Evolutionary conservation across 495 filamentous ascomycete species (phyloP), one percentile per base, ranked within the genome.

Genomic region (Neurospora hispaniola): DNA sequence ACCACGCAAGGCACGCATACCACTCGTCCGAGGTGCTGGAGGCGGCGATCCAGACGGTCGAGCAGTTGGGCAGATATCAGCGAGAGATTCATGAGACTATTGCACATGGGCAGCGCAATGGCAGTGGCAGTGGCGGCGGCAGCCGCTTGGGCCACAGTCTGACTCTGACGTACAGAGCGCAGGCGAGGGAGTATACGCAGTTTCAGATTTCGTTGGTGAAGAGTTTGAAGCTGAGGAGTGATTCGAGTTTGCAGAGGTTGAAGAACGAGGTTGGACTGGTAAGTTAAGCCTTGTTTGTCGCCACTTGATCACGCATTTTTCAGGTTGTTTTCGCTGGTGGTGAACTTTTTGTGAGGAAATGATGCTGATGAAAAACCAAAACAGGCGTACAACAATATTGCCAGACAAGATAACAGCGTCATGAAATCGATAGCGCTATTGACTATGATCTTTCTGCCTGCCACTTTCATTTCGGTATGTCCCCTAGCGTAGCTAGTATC

Each of bases 381-480:
- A 39, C 70, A 74, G 74, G 75, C 73, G 12, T 78, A 75, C 70
- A 78, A 78, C 66, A 78, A 71, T 42, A 35, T 78, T 20, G 59
- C 76, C 2, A 46, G 75, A 18, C 75, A 78, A 46, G 84, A 85
- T 71, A 84, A 82, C 73, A 73, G 71, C n/a, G 78, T 81, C 20
- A 83, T 82, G 81, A 85, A 81, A 70, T 81, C 77, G 4, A 83
- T 85, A n/a, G 78, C 83, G 0, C 66, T 84, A 3, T 48, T 85
- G 43, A 84, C 83, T 2, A 83, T 83, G 82, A 68, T 83, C 0
- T 85, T 84, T 48, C 73, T 85, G 3, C 83, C 83, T 10, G 78
- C 76, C 1, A 85, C 83, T 0, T 84, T 83, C 59, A 75, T 80
- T 44, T 76, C 76, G n/a, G 76, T 78, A 72, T 2, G 73, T 70